These are phyloP conservation scores for Trametes hirsuta DNA, from an alignment of 1,284 basidiomycete genomes.

Conservation along the genomic window DNA sequence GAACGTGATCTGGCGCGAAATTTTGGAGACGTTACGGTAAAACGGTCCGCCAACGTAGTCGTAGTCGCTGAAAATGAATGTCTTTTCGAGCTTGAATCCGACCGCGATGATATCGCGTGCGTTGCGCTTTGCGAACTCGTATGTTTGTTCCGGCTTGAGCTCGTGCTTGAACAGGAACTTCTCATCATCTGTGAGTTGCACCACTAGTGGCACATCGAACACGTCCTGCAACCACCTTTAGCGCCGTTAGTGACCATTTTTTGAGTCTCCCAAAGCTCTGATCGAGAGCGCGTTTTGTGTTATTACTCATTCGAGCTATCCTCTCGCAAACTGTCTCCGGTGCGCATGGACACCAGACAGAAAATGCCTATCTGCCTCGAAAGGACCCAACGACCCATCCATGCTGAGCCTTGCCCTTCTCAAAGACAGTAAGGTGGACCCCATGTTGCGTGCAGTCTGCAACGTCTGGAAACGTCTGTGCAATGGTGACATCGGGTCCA, in stretches of 20 bases:
- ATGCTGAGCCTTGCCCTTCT: no score
- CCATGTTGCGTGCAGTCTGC: no score
- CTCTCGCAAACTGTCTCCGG: no score
- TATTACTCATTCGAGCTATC: no score
- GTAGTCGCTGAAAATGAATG: conserved; percentile 96
- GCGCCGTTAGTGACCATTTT: neutral
- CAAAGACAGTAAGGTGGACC: no score
- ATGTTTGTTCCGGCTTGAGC: conserved; percentile 89
- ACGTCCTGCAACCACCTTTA: conserved; percentile 94
- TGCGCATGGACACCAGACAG: no score
- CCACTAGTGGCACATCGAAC: conserved; percentile 91
- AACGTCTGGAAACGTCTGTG: no score
- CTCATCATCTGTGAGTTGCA: conserved; percentile 98
- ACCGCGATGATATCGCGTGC: conserved; percentile 96
- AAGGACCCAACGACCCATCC: no score
- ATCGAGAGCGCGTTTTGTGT: no score
- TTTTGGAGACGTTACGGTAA: conserved; percentile 93
- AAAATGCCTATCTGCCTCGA: no score
- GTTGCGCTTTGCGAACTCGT: conserved; percentile 85
- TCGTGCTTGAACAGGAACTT: conserved; percentile 99
- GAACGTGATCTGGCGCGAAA: conserved; percentile 92
- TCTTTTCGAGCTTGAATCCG: conserved; percentile 91
- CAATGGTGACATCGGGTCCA: no score
- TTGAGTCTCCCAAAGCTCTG: neutral
- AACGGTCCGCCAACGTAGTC: conserved; percentile 91